Evolutionary conservation across 2,329 filamentous ascomycete genomes (phyloP), one percentile per base, ranked within the genome.

Genomic region (Cytospora chrysosperma): DNA sequence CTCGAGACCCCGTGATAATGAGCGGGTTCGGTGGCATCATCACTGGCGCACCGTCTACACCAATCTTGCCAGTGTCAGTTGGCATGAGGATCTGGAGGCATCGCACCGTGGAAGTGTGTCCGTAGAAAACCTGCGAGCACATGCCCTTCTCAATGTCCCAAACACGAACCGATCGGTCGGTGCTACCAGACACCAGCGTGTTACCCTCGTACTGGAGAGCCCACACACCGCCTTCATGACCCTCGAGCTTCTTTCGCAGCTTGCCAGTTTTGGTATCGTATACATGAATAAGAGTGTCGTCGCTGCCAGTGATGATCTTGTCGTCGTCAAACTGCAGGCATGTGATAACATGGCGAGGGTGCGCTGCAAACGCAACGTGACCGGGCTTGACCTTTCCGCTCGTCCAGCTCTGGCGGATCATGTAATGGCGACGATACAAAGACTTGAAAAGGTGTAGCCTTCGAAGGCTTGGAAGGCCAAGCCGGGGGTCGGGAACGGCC

Each of bases 181-280:
- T 99, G 8, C 93, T 97, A 2, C 95, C 95, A 19, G 95, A 99
- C 2, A 99, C 95, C 24, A 99, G 80, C 19, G 91, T 92, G 73
- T 98, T 97, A 57, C 93, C 94, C 73, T 97, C 89, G 73, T 98
- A 99, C 75, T 98, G 93, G 59, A 99, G 79, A 32, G 95, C 95
- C 95, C 95, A 99, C 1, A 99, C 95, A 53, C 95, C 95, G 37
- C 95, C 95, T 75, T 99, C 95, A 70, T 99, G 95, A 2, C 95
- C 95, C 71, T 93, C 89, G 2, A 99, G 85, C 67, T 90, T 92
- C 72, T 88, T 92, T 55, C 91, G 86, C 40, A 97, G 78, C 68
- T 90, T 90, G 64, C 95, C 95, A 0, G 93, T 97, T 77, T 95
- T 96, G 15, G 95, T 98, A 73, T 98, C 93, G 75, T 98, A 99